Percentiles rank a stretch among this genome's conserved stretches.
Evolutionary conservation across 208 protist genomes (phyloP).

Genomic region (Trypanosoma lewisi): DNA sequence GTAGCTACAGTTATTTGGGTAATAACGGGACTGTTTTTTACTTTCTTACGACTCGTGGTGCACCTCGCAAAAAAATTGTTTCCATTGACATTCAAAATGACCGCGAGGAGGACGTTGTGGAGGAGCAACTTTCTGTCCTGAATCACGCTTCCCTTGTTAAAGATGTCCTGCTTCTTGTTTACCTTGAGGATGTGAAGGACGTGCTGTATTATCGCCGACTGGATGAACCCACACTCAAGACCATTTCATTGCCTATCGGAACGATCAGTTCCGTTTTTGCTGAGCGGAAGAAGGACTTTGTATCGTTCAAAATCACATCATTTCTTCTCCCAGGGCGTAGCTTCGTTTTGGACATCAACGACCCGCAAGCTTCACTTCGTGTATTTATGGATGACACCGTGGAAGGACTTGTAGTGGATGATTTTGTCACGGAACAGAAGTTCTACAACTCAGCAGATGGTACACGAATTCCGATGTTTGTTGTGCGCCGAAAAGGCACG

Average conservation of each 20-base stretch:
- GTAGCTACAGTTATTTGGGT: conserved; percentile 85
- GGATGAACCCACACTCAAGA: conserved; percentile 26
- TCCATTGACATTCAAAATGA: conserved; percentile 61
- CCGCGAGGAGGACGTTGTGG: conserved; percentile 59
- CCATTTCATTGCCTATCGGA: conserved; percentile 83
- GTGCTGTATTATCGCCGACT: conserved; percentile 81
- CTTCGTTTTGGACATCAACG: conserved; percentile 74
- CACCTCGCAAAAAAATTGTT: conserved; percentile 86
- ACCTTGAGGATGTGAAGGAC: conserved; percentile 94
- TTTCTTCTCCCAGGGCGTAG: conserved; percentile 88
- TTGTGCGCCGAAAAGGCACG: conserved; percentile 80
- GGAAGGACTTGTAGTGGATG: conserved; percentile 56
- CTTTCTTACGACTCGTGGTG: conserved; percentile 88
- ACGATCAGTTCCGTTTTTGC: conserved; percentile 50
- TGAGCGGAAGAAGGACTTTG: conserved; percentile 57
- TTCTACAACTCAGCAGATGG: conserved; percentile 91
- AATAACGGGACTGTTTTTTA: conserved; percentile 86
- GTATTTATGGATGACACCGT: conserved; percentile 76
- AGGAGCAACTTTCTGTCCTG: conserved; percentile 71
- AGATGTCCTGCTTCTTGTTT: conserved; percentile 81
- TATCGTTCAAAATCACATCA: conserved; percentile 91
- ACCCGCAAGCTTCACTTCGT: conserved; percentile 52
- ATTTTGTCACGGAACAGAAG: conserved; percentile 85
- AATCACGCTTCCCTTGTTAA: conserved; percentile 46
- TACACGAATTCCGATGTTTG: conserved; percentile 94